phyloP scores from a whole-genome alignment of 768 basidiomycete genomes.

The Suillus paluster region DNA sequence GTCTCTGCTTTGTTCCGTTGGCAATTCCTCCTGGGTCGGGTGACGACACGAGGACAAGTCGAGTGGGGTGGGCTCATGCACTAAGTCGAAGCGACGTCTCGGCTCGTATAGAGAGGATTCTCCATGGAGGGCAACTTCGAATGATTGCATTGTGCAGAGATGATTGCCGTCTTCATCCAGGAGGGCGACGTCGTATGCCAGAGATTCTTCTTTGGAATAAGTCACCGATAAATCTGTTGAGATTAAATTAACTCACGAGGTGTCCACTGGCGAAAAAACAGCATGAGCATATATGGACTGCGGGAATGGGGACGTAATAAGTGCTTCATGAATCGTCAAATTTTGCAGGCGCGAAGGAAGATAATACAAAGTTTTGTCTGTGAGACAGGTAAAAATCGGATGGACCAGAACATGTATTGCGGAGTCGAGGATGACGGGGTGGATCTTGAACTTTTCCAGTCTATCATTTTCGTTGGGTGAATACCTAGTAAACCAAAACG shows the following conservation, averaged over 20 bases:
- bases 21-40: background rate
- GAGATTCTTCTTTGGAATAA: background rate
- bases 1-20: background rate
- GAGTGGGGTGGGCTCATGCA: background rate
- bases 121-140: conserved; percentile 6
- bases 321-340: background rate
- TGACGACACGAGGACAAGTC: background rate
- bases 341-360: conserved; percentile 7
- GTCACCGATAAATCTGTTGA: too few relatives aligned
- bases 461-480: background rate
- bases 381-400: background rate
- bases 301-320: background rate
- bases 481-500: too few relatives aligned
- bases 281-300: background rate
- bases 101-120: background rate
- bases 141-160: background rate
- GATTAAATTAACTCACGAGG: background rate
- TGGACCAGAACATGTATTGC: conserved; percentile 4
- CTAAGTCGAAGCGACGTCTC: background rate
- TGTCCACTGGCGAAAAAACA: conserved; percentile 4
- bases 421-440: conserved; percentile 8
- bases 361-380: conserved; percentile 1
- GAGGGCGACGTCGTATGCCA: background rate
- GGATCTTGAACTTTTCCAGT: background rate
- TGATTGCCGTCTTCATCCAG: background rate